Conservation (phyloP, 352 stramenopile genomes). For the Sclerospora graminicola region DNA sequence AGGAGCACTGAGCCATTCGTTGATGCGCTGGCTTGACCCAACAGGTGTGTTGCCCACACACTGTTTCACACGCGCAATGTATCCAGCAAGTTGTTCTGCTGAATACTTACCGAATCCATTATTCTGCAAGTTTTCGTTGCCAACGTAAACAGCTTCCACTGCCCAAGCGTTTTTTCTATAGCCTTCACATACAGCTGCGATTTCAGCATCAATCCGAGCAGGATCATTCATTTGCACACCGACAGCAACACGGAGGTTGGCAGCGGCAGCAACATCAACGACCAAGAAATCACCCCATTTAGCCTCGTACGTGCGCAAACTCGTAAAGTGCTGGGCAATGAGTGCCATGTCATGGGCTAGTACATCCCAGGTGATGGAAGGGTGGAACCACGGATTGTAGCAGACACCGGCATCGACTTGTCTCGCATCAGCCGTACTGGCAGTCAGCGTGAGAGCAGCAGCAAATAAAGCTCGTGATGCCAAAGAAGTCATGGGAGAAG, state of each 20-base stretch:
- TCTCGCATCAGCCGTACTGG: neutral
- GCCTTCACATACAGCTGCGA: constrained; percentile 40
- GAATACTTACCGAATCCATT: constrained; percentile 26
- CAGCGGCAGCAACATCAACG: constrained; percentile 27
- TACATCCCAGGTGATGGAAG: constrained; percentile 19
- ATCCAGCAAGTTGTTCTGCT: constrained; percentile 25
- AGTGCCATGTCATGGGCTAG: constrained; percentile 26
- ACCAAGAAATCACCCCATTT: constrained; percentile 33
- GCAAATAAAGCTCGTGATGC: neutral
- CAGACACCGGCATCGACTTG: constrained; percentile 28
- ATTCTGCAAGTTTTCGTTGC: constrained; percentile 59
- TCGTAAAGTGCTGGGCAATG: constrained; percentile 39
- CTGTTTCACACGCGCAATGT: constrained; percentile 34
- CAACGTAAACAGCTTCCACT: constrained; percentile 63
- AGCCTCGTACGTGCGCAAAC: constrained; percentile 55
- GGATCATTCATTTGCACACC: constrained; percentile 43
- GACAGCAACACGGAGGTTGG: constrained; percentile 39
- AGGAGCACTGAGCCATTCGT: constrained; percentile 35
- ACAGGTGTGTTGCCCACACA: constrained; percentile 39
- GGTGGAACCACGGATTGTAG: constrained; percentile 65
- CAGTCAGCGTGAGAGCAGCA: neutral
- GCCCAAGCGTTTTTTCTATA: constrained; percentile 18
- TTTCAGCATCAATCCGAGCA: constrained; percentile 28
- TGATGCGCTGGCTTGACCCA: constrained; percentile 56
- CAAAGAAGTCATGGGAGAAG: neutral